Conservation (phyloP, 371 early-diverging fungal genomes). For the Haplosporangium sp. region DNA sequence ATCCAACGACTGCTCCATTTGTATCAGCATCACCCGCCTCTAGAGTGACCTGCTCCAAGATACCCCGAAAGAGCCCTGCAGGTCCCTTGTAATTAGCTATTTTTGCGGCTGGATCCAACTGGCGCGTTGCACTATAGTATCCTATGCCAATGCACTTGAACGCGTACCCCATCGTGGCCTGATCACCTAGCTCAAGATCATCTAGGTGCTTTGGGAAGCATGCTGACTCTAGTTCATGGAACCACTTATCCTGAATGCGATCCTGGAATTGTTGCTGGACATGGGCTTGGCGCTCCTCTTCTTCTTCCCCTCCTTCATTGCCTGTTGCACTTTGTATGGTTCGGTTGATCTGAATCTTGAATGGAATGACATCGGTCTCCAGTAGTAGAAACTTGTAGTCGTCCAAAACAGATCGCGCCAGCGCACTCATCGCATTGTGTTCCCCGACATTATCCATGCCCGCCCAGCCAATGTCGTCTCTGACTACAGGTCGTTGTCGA, state of each 20-base stretch:
- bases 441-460: constrained; percentile 53
- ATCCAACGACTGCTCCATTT: constrained; percentile 72
- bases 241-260: constrained; percentile 32
- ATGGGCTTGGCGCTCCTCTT: neutral
- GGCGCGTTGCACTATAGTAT: constrained; percentile 63
- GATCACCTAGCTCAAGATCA: constrained; percentile 58
- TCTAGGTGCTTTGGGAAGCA: constrained; percentile 54
- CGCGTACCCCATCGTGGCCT: constrained; percentile 57
- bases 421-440: constrained; percentile 39
- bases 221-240: constrained; percentile 51
- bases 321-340: no score
- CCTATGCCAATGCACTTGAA: constrained; percentile 72
- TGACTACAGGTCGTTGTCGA: constrained; percentile 14
- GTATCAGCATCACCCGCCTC: constrained; percentile 78
- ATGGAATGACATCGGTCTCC: constrained; percentile 58
- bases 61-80: constrained; percentile 34
- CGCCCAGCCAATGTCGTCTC: constrained; percentile 45
- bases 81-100: constrained; percentile 25
- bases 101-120: constrained; percentile 21
- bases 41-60: constrained; percentile 59
- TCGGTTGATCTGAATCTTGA: constrained; percentile 30
- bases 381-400: constrained; percentile 63
- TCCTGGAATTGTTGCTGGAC: neutral
- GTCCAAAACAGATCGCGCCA: constrained; percentile 61
- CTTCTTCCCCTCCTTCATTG: neutral